Evolutionary conservation across 2,329 filamentous ascomycete species (phyloP).

Genomic region (Phaeosphaeriaceae sp.): DNA sequence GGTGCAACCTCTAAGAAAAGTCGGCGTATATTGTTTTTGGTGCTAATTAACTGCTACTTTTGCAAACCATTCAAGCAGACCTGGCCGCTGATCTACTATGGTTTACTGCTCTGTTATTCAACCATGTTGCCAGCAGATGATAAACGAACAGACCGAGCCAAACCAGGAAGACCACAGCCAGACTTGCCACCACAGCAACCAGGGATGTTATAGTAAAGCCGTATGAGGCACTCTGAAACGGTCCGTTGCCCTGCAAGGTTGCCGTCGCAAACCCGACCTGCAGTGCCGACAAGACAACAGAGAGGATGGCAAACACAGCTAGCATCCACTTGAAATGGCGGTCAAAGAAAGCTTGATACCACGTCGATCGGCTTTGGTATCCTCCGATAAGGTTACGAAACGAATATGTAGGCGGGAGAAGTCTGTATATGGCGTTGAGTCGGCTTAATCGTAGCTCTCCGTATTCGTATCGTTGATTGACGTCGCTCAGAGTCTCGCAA

Average conservation of each 20-base stretch:
- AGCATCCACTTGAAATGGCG: slow-evolving; percentile 19
- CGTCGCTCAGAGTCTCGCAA: slow-evolving; percentile 6
- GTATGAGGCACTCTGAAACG: slow-evolving; percentile 16
- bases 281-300: slow-evolving; percentile 16
- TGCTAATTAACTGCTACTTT: too few relatives aligned
- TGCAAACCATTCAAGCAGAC: too few relatives aligned
- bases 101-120: slow-evolving; percentile 4
- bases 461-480: slow-evolving; percentile 50
- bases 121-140: slow-evolving; percentile 5
- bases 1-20: too few relatives aligned
- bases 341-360: slow-evolving; percentile 17
- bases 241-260: slow-evolving; percentile 6
- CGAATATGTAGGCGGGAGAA: slow-evolving; percentile 7
- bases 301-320: slow-evolving; percentile 16
- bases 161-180: slow-evolving; percentile 1
- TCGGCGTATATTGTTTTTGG: too few relatives aligned
- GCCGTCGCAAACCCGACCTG: slow-evolving; percentile 21
- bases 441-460: slow-evolving; percentile 53
- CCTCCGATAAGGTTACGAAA: slow-evolving; percentile 11
- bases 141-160: slow-evolving; percentile 15
- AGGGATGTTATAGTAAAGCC: slow-evolving; percentile 11
- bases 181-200: slow-evolving; percentile 4
- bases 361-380: slow-evolving; percentile 8
- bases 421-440: slow-evolving; percentile 41
- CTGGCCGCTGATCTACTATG: too few relatives aligned